Conservation (phyloP, 495 filamentous ascomycete genomes). For the Lasiosphaeris hirsuta region DNA sequence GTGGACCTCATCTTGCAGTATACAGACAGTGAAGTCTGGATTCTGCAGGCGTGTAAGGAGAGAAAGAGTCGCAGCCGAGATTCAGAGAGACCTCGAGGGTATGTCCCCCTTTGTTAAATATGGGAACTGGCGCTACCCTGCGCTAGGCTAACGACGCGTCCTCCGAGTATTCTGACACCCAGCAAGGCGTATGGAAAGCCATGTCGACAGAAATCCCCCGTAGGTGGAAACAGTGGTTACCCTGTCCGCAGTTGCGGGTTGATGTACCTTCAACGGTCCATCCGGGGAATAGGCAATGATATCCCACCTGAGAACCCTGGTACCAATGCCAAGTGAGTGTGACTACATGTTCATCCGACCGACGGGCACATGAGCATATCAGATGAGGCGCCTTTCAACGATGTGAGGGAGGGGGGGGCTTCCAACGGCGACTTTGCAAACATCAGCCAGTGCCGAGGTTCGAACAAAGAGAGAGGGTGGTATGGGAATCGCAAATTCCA, state of each 20-base stretch:
- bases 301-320: constrained; percentile 5
- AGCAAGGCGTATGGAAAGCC: background rate
- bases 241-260: constrained; percentile 27
- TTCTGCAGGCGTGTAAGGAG: constrained; percentile 11
- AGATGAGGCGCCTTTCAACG: too few relatives aligned
- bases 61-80: constrained; percentile 4
- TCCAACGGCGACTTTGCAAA: too few relatives aligned
- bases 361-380: too few relatives aligned
- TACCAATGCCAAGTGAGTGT: background rate
- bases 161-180: background rate
- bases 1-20: constrained; percentile 25
- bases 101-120: constrained; percentile 12
- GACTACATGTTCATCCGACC: background rate
- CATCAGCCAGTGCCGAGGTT: too few relatives aligned
- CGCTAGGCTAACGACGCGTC: background rate
- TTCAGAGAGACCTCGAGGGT: background rate
- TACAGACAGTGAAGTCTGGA: constrained; percentile 15
- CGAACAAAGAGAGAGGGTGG: too few relatives aligned
- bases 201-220: constrained; percentile 11
- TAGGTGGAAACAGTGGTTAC: constrained; percentile 24
- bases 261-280: constrained; percentile 25
- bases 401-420: too few relatives aligned
- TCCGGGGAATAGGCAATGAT: constrained; percentile 18
- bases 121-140: background rate
- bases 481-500: too few relatives aligned